These are phyloP conservation scores for Rhynchospora pubera DNA, from an alignment of 176 grass and related monocot genomes.

Conservation along the genomic window DNA sequence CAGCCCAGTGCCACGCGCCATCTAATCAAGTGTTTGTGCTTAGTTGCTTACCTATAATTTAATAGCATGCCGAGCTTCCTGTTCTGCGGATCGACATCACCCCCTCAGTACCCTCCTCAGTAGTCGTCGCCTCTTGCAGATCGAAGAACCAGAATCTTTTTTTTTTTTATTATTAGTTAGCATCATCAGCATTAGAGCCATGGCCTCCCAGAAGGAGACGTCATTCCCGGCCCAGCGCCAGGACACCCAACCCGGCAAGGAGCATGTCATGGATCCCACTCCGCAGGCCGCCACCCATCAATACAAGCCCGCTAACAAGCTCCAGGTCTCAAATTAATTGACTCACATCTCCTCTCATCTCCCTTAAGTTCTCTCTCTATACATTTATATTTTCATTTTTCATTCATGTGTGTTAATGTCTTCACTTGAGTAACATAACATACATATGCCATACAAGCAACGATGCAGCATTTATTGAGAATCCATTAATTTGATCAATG, in stretches of 20 bases:
- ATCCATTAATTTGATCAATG: no score
- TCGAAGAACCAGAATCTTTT: background rate
- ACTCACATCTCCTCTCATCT: background rate
- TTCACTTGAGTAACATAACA: no score
- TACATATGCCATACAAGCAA: no score
- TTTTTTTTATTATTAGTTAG: background rate
- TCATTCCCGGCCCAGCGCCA: slow-evolving; percentile 56
- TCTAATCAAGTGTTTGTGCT: background rate
- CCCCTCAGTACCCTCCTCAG: no score
- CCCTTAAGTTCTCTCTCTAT: background rate
- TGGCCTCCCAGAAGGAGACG: slow-evolving; percentile 42
- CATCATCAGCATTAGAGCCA: slow-evolving; percentile 14
- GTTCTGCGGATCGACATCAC: no score
- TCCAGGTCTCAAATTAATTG: slow-evolving; percentile 22
- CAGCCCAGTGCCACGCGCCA: background rate
- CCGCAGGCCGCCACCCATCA: slow-evolving; percentile 34
- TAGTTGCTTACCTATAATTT: no score
- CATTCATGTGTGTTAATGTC: no score
- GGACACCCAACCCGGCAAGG: slow-evolving; percentile 48
- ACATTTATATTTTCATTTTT: no score
- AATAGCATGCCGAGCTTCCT: no score
- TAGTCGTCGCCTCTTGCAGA: background rate
- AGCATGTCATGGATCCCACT: slow-evolving; percentile 57
- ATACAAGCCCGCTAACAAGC: slow-evolving; percentile 63
- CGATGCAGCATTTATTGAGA: background rate